These are phyloP conservation scores for Microcyclospora pomicola DNA, from an alignment of 2,329 filamentous ascomycete genomes.

Conservation along the genomic window DNA sequence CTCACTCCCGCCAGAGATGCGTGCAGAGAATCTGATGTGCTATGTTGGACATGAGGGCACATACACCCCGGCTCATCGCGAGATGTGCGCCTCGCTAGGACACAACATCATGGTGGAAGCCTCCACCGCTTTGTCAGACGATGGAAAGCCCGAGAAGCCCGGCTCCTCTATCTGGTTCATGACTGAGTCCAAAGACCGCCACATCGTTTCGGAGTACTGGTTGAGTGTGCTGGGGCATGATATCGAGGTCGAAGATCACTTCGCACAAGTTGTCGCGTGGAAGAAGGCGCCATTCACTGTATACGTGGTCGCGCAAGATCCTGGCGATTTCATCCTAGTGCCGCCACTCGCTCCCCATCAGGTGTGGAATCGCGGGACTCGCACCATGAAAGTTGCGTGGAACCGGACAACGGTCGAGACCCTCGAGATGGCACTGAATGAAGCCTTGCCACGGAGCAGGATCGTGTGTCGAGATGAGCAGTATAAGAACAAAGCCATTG, in stretches of 20 bases:
- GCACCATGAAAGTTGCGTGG: slow-evolving; percentile 97
- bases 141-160: slow-evolving; percentile 56
- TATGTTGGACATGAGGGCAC: slow-evolving; percentile 97
- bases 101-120: slow-evolving; percentile 98
- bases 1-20: slow-evolving; percentile 71
- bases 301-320: slow-evolving; percentile 79
- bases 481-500: slow-evolving; percentile 95
- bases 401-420: slow-evolving; percentile 91
- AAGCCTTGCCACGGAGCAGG: slow-evolving; percentile 76
- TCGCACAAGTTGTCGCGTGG: slow-evolving; percentile 91
- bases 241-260: slow-evolving; percentile 92
- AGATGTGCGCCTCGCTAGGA: slow-evolving; percentile 93
- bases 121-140: slow-evolving; percentile 48
- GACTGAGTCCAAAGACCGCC: slow-evolving; percentile 88
- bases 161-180: slow-evolving; percentile 98
- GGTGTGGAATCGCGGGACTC: slow-evolving; percentile 92
- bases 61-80: slow-evolving; percentile 84
- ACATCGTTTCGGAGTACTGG: slow-evolving; percentile 86
- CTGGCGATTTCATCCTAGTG: slow-evolving; percentile 85
- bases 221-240: slow-evolving; percentile 86
- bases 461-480: slow-evolving; percentile 94
- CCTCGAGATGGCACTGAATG: slow-evolving; percentile 67
- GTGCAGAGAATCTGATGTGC: slow-evolving; percentile 93
- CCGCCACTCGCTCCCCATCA: slow-evolving; percentile 90
- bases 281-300: slow-evolving; percentile 87